These are phyloP conservation scores for Candolleomyces eurysporus DNA, from an alignment of 768 basidiomycete species.

Conservation along the genomic window DNA sequence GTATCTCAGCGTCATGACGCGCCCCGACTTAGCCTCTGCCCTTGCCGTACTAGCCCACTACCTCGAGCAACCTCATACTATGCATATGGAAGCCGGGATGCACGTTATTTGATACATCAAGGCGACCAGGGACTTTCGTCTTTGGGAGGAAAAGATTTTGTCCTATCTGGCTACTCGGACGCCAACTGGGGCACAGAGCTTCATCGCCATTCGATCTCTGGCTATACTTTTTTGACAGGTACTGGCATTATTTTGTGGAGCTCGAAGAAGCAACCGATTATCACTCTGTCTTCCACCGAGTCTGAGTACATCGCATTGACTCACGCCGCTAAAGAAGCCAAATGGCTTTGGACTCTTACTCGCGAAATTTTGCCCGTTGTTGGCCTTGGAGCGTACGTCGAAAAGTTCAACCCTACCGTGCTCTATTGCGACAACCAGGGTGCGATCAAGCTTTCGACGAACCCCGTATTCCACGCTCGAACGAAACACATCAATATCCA, in stretches of 20 bases:
- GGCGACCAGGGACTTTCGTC: constrained; percentile 9
- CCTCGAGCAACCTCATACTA: constrained; percentile 8
- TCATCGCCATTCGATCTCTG: constrained; percentile 27
- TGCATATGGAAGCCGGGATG: constrained; percentile 12
- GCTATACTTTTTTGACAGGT: constrained; percentile 26
- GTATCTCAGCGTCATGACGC: constrained; percentile 2
- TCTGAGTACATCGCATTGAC: constrained; percentile 33
- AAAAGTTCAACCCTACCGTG: background rate
- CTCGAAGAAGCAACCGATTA: no score
- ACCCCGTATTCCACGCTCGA: constrained; percentile 25
- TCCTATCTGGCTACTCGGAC: constrained; percentile 12
- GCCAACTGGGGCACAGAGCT: constrained; percentile 13
- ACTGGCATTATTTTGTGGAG: constrained; percentile 11
- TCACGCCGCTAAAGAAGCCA: constrained; percentile 23
- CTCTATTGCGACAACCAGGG: constrained; percentile 20
- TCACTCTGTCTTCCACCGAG: constrained; percentile 31
- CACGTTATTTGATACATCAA: constrained; percentile 17
- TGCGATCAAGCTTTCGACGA: constrained; percentile 18
- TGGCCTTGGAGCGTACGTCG: background rate
- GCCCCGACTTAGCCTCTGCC: constrained; percentile 7
- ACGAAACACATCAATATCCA: constrained; percentile 37
- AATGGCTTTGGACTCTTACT: constrained; percentile 10
- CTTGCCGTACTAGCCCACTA: constrained; percentile 10
- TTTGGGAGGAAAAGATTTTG: background rate
- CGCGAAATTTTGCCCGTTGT: background rate